phyloP scores from a whole-genome alignment of 305 asterid genomes.

The Plantago rigida region DNA sequence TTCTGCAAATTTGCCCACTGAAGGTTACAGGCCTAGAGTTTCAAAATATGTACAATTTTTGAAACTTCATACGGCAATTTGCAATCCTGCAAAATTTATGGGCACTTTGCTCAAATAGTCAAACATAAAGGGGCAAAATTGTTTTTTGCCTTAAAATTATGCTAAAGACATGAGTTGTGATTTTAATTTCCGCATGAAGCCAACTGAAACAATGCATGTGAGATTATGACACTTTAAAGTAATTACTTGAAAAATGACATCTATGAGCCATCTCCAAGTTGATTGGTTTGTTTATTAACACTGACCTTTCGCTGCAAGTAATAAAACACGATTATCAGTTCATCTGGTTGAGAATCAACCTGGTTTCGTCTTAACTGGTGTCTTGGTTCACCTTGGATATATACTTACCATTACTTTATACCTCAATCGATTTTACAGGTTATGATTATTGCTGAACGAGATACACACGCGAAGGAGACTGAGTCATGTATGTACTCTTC shows the following conservation, averaged over 20 bases:
- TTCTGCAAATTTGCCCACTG: no score
- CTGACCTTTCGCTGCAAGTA: background rate
- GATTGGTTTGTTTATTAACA: background rate
- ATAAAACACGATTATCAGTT: background rate
- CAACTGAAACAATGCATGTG: background rate
- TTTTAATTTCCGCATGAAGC: background rate
- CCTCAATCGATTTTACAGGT: background rate
- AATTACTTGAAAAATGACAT: background rate
- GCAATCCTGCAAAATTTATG: no score
- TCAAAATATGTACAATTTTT: no score
- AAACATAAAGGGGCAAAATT: no score
- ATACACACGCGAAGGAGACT: background rate
- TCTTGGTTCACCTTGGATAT: background rate
- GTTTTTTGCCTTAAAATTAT: no score
- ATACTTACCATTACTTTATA: background rate
- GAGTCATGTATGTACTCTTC: background rate
- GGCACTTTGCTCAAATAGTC: no score
- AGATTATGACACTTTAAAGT: background rate
- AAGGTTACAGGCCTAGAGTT: no score
- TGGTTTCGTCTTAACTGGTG: background rate
- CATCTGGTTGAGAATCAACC: background rate
- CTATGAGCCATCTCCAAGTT: background rate
- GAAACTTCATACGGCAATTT: no score
- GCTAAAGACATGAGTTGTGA: no score
- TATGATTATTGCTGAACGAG: background rate